These are phyloP conservation scores for Marasmius tenuissimus DNA, from an alignment of 1,284 basidiomycete genomes.

Conservation along the genomic window DNA sequence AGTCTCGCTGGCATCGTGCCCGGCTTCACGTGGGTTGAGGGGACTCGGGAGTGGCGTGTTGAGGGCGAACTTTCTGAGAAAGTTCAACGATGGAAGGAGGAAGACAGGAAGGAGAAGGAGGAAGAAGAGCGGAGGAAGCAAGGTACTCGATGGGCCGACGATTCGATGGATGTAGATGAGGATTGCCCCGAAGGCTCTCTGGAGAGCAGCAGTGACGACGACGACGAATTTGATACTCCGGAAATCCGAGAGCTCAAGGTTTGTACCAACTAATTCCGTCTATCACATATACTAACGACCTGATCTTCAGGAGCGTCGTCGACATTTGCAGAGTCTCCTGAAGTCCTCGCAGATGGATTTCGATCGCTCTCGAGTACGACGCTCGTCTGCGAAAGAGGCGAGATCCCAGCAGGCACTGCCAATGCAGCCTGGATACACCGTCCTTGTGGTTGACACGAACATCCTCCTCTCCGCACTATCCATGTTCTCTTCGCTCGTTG, in stretches of 20 bases:
- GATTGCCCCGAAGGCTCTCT: constrained; percentile 40
- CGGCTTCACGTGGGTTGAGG: constrained; percentile 72
- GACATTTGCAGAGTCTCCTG: constrained; percentile 62
- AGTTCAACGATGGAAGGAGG: constrained; percentile 68
- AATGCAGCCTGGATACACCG: constrained; percentile 84
- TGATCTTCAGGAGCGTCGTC: constrained; percentile 57
- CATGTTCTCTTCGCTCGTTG: constrained; percentile 74
- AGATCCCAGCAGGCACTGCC: constrained; percentile 43
- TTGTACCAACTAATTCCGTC: constrained; percentile 16
- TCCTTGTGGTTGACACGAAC: constrained; percentile 94
- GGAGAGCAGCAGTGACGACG: constrained; percentile 38
- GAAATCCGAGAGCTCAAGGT: constrained; percentile 81
- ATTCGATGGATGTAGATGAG: constrained; percentile 71
- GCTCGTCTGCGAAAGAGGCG: constrained; percentile 26
- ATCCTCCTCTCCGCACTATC: constrained; percentile 82
- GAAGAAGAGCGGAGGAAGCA: constrained; percentile 65
- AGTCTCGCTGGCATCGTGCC: constrained; percentile 71
- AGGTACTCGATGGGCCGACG: constrained; percentile 62
- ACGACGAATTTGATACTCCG: constrained; percentile 67
- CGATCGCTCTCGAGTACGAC: constrained; percentile 36
- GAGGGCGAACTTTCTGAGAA: constrained; percentile 71
- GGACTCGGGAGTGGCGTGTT: constrained; percentile 64
- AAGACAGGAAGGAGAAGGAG: constrained; percentile 62
- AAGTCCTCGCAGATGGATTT: constrained; percentile 34
- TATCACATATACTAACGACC: constrained; percentile 8